Percentiles rank a stretch among this genome's conserved stretches.
phyloP scores from a whole-genome alignment of 106 monocot genomes.

The Platanthera guangdongensis region DNA sequence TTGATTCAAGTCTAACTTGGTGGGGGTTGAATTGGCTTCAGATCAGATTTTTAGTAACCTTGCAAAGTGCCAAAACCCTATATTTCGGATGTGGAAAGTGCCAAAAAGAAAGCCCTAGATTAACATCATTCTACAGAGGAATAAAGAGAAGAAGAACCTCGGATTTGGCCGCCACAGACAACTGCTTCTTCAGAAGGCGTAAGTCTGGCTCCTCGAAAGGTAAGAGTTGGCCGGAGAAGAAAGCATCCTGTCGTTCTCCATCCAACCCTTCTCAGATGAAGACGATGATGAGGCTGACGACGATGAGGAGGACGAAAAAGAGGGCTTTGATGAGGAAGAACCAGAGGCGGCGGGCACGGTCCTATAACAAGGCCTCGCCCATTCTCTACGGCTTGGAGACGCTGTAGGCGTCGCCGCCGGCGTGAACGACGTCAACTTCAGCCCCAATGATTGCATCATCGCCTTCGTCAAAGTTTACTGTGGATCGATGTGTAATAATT shows the following conservation, averaged over 20 bases:
- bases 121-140: not conserved
- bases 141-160: constrained; percentile 26
- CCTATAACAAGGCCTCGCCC: not conserved
- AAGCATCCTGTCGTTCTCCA: constrained; percentile 3
- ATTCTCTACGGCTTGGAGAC: constrained; percentile 1
- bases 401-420: not conserved
- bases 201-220: constrained; percentile 50
- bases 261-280: constrained; percentile 5
- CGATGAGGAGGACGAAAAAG: not conserved
- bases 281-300: not conserved
- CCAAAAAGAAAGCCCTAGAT: not conserved
- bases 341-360: not conserved
- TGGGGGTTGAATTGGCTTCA: too few relatives aligned
- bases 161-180: constrained; percentile 59
- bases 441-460: constrained; percentile 14
- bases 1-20: too few relatives aligned
- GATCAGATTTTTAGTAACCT: too few relatives aligned
- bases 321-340: constrained; percentile 8
- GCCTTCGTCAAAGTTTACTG: not conserved
- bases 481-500: too few relatives aligned
- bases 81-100: too few relatives aligned
- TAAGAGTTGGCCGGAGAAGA: constrained; percentile 16
- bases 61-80: too few relatives aligned
- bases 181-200: constrained; percentile 66
- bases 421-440: constrained; percentile 4